Conservation (phyloP, 2,329 filamentous ascomycete genomes). For the Aspergillus brasiliensis region DNA sequence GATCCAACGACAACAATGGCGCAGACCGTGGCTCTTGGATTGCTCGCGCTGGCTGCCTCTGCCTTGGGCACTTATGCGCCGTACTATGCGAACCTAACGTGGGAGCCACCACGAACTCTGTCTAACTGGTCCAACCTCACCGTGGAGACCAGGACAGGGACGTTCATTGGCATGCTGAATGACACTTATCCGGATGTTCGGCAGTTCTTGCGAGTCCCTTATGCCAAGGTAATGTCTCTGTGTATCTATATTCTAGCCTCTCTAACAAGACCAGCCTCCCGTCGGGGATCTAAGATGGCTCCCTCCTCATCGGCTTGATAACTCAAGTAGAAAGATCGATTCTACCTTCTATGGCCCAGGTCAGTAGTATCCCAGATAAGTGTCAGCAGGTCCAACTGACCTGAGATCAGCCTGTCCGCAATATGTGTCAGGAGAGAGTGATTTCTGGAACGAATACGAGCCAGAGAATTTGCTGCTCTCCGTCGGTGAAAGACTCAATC, state of each 20-base stretch:
- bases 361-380: background rate
- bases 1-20: background rate
- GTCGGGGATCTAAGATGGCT: constrained; percentile 24
- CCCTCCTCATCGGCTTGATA: constrained; percentile 27
- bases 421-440: constrained; percentile 22
- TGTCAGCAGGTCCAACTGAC: no score
- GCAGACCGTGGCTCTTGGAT: background rate
- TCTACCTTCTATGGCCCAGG: constrained; percentile 26
- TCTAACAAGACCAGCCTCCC: background rate
- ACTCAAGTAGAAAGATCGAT: constrained; percentile 16
- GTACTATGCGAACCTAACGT: constrained; percentile 21
- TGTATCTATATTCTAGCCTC: no score
- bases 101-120: constrained; percentile 17
- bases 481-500: constrained; percentile 17
- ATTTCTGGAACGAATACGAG: constrained; percentile 3
- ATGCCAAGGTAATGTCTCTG: constrained; percentile 26
- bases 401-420: constrained; percentile 23
- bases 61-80: constrained; percentile 6
- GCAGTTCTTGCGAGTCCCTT: constrained; percentile 42
- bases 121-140: constrained; percentile 21
- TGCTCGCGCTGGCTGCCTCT: background rate
- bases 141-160: constrained; percentile 17
- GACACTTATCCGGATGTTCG: constrained; percentile 38
- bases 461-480: constrained; percentile 7
- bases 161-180: constrained; percentile 36